These are phyloP conservation scores for Gomphus bonarii DNA, from an alignment of 1,284 basidiomycete genomes.

Conservation along the genomic window DNA sequence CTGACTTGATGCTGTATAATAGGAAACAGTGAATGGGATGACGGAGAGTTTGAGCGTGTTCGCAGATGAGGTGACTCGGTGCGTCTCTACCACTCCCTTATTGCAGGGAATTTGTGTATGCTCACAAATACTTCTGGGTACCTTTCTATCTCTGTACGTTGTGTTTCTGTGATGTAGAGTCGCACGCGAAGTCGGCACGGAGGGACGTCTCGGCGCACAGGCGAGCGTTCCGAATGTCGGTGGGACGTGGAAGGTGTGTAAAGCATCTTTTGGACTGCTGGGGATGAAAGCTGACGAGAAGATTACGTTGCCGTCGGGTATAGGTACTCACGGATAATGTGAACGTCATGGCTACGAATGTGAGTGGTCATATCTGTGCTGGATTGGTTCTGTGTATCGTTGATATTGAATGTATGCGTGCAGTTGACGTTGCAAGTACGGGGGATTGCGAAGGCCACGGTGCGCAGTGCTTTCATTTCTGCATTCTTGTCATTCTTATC, in stretches of 20 bases:
- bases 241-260: constrained; percentile 83
- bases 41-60: constrained; percentile 81
- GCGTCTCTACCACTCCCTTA: not conserved
- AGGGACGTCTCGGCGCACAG: constrained; percentile 81
- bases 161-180: constrained; percentile 61
- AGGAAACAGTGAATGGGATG: constrained; percentile 88
- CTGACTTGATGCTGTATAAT: no score
- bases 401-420: not conserved
- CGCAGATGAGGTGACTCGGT: constrained; percentile 77
- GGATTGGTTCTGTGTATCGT: no score
- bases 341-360: constrained; percentile 80
- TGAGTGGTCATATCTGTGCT: no score
- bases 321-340: constrained; percentile 88
- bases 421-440: constrained; percentile 91
- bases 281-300: no score
- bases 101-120: no score
- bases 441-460: constrained; percentile 86
- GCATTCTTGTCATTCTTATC: no score
- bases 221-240: constrained; percentile 86
- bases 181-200: constrained; percentile 86
- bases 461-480: no score
- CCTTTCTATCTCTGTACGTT: no score
- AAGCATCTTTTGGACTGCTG: not conserved
- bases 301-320: no score
- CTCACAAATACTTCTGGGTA: no score